Conservation (phyloP, 129 eudicot species). For the Tanacetum coccineum region DNA sequence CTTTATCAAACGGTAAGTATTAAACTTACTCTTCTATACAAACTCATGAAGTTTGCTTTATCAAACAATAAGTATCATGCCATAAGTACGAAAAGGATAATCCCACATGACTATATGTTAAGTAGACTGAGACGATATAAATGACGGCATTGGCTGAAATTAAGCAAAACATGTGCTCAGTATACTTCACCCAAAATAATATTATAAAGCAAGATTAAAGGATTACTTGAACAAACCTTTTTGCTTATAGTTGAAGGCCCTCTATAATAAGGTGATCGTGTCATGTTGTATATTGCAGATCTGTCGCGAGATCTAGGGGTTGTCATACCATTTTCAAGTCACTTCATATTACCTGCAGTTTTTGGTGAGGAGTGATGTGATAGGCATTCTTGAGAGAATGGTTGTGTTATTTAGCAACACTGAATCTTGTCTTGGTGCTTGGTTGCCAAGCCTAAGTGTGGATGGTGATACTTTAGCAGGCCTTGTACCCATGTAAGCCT, state of each 20-base stretch:
- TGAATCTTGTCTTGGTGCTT: slow-evolving; percentile 41
- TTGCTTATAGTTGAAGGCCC: slow-evolving; percentile 25
- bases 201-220: background rate
- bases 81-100: slow-evolving; percentile 92
- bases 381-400: slow-evolving; percentile 42
- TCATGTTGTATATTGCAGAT: slow-evolving; percentile 86
- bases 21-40: slow-evolving; percentile 62
- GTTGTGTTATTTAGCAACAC: slow-evolving; percentile 35
- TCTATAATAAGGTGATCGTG: slow-evolving; percentile 78
- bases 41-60: slow-evolving; percentile 60
- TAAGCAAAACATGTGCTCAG: background rate
- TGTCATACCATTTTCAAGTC: slow-evolving; percentile 44
- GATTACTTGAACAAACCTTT: slow-evolving; percentile 23
- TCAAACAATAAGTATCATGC: slow-evolving; percentile 94
- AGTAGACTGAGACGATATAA: slow-evolving; percentile 39
- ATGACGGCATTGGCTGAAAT: slow-evolving; percentile 35
- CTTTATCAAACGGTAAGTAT: too few species aligned
- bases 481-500: slow-evolving; percentile 84
- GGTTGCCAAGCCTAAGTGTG: slow-evolving; percentile 40
- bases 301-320: slow-evolving; percentile 83
- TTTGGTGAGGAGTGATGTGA: slow-evolving; percentile 39
- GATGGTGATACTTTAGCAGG: slow-evolving; percentile 69
- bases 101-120: slow-evolving; percentile 94
- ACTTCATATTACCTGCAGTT: slow-evolving; percentile 26
- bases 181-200: too few species aligned